phyloP scores from a whole-genome alignment of 2,329 filamentous ascomycete species.

The Cladobotryum protrusum region DNA sequence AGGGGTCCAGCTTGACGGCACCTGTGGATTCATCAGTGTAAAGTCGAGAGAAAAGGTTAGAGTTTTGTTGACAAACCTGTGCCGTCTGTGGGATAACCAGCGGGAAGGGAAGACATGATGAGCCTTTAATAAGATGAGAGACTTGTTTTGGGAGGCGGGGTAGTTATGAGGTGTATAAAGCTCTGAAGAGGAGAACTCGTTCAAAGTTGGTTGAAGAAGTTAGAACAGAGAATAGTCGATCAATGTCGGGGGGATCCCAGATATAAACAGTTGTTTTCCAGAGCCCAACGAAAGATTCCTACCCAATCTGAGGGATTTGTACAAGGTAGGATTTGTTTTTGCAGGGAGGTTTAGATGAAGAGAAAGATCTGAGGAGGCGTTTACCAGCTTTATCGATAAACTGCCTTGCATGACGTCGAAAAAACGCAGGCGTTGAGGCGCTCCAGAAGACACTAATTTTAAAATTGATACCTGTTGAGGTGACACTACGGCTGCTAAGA shows the following conservation, averaged over 20 bases:
- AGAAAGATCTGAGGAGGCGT: not conserved
- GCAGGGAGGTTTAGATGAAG: not conserved
- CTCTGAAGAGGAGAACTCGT: not conserved
- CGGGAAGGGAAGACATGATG: not conserved
- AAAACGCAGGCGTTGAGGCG: too few species aligned
- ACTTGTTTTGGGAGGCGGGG: not conserved
- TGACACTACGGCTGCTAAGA: too few species aligned
- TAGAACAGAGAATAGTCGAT: not conserved
- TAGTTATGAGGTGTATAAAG: not conserved
- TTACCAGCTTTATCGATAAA: not conserved
- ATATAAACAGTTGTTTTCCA: not conserved
- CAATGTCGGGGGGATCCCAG: not conserved
- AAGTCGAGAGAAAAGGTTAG: too few species aligned
- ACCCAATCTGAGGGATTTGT: not conserved
- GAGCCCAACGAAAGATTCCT: not conserved
- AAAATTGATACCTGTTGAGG: too few species aligned
- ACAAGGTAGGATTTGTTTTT: not conserved
- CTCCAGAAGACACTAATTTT: too few species aligned
- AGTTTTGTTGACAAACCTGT: conserved; percentile 50
- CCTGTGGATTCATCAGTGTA: conserved; percentile 44
- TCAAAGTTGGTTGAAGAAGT: not conserved
- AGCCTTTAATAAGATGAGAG: not conserved
- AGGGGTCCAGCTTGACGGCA: conserved; percentile 81
- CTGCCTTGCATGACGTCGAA: too few species aligned
- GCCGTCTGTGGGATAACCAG: conserved; percentile 57